Evolutionary conservation across 2,329 filamentous ascomycete genomes (phyloP), one percentile per base, ranked within the genome.

Genomic region (Alternaria arborescens): DNA sequence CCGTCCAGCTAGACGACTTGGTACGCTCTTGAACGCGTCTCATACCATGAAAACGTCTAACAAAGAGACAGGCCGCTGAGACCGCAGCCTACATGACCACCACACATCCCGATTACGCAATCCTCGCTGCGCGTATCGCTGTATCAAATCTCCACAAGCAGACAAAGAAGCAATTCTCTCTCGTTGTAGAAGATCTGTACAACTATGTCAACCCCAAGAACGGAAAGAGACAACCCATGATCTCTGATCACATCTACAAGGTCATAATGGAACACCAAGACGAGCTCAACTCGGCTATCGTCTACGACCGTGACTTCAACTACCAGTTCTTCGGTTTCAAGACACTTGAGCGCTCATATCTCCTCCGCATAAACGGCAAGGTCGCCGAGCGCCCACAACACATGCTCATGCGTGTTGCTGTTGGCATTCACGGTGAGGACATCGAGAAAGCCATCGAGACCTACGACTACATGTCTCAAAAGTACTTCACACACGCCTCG

Each of bases 251-350:
- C 71, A 96, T 91, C 48, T 97, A 97, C 79, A 92, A 97, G 73
- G 93, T 89, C 65, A 91, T 99, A 68, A 95, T 97, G 91, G 92
- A 91, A 76, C 93, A 99, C 82, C 93, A 93, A 74, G 95, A 97
- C 58, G 95, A 99, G 82, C 87, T 99, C 59, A 97, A 99, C 85
- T 98, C 94, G 43, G 95, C 95, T 74, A 98, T 99, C 79, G 94
- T 99, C 74, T 99, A 98, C 76, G 95, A 99, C 83, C 91, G 95
- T 71, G 95, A 99, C 80, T 99, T 99, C 87, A 97, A 98, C 87
- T 99, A 99, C 85, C 95, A 99, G 84, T 99, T 97, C 84, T 99
- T 99, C 76, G 95, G 95, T 67, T 99, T 99, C 89, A 99, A 99
- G 88, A 99, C 95, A 8, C 85, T 99, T 40, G 95, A 99, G 85